Conservation (phyloP, 2,329 filamentous ascomycete species). For the Aspergillus ibericus region DNA sequence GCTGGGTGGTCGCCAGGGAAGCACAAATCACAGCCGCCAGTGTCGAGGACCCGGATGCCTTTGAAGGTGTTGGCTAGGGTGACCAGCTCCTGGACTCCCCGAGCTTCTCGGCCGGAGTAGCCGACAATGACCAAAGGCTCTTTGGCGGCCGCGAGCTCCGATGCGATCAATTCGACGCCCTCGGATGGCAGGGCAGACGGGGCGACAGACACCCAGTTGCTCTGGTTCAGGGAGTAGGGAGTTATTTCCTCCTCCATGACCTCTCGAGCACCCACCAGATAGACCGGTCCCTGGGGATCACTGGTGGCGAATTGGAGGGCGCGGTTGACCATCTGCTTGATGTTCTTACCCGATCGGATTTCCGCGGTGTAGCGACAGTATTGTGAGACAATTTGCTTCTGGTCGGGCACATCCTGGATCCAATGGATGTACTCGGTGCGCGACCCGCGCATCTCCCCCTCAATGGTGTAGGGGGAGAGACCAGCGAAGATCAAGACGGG, state of each 20-base stretch:
- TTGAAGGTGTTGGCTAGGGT: constrained; percentile 49
- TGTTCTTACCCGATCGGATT: constrained; percentile 78
- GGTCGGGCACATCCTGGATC: constrained; percentile 81
- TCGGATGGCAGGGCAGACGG: constrained; percentile 61
- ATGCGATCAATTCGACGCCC: constrained; percentile 46
- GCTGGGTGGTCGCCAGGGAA: constrained; percentile 51
- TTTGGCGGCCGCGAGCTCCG: constrained; percentile 48
- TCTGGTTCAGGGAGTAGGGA: constrained; percentile 68
- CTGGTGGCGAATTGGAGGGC: constrained; percentile 79
- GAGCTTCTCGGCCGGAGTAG: constrained; percentile 50
- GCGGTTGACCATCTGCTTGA: constrained; percentile 86
- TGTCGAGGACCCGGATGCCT: constrained; percentile 53
- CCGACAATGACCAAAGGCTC: constrained; percentile 53
- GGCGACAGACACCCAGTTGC: constrained; percentile 69
- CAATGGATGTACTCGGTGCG: constrained; percentile 83
- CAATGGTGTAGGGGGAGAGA: constrained; percentile 71
- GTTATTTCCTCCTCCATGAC: constrained; percentile 82
- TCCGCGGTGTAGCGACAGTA: constrained; percentile 84
- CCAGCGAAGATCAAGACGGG: constrained; percentile 78
- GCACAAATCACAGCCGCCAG: constrained; percentile 55
- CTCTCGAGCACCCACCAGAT: constrained; percentile 74
- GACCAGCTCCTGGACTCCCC: constrained; percentile 47
- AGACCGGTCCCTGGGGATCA: constrained; percentile 76
- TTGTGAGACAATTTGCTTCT: constrained; percentile 76
- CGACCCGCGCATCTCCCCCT: constrained; percentile 75